Evolutionary conservation across 768 basidiomycete species (phyloP), one percentile per base, ranked within the genome.

Genomic region (Trametes sanguinea): DNA sequence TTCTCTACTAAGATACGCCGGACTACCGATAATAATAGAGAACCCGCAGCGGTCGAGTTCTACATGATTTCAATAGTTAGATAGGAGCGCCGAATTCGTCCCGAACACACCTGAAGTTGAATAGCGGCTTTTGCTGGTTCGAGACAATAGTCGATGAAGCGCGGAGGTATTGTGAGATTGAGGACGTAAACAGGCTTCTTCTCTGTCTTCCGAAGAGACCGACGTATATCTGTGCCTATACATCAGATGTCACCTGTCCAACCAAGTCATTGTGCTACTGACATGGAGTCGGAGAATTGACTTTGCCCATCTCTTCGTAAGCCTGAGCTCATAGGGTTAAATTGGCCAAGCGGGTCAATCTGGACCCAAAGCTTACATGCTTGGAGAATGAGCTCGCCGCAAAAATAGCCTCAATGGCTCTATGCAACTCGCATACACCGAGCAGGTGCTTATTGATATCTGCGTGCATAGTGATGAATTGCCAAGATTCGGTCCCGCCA

Each of bases 101-200:
- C 42, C 4, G 7, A 5, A 66, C 77, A 66, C 70, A 93, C 95
- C 74, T 84, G 80, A 48, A 95, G 78, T 57, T 88, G 83, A 35
- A 95, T 78, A 5, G 77, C 69, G 4, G 78, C 76, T 76, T 95
- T 95, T 16, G 83, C 77, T n/a, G 94, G 92, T 65, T 92, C 93
- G 32, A 94, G 69, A 61, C 85, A 85, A 58, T 90, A 88, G 69
- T 97, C 94, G 8, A 97, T 77, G 30, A 86, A 77, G 29, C 77
- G 75, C 2, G 85, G 75, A 46, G 92, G 86, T 17, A 95, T 75
- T 8, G 76, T 79, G 61, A 98, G 70, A 69, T 92, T 87, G 50
- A 98, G 77, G 48, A 94, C 88, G 72, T 91, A 98, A 62, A 94
- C 85, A 4, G 94, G 87, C 72, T 84, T 85, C 73, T 86, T 87